Base-by-base conservation (phyloP, 257 asterid genomes). In the Euphrasia confusa region DNA sequence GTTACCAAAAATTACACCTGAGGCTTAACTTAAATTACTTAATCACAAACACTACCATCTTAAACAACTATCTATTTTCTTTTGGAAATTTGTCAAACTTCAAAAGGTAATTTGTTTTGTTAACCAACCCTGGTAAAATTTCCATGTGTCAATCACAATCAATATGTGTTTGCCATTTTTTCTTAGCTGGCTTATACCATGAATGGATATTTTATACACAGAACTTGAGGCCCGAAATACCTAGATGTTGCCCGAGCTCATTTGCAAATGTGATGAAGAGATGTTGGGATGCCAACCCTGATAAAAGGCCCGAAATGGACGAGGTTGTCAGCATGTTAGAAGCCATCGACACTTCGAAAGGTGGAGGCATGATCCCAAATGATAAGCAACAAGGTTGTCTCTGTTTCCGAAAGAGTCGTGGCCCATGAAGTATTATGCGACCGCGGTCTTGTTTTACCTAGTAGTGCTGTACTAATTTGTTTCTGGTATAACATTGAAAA, bases 141-240 rank as follows among this genome's bases (percentile, higher is more conserved):
- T 30, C 33, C 33, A 30, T 5, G 4, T 5, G 39, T 7, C 39
- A 10, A 44, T 10, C n/a, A 44, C 39, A 10, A 44, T 10, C n/a
- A 44, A 10, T 44, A 14, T 44, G 13, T 33, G 9, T 33, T 33
- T 33, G 39, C 0, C 39, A 0, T 5, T 49, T 48, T 48, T 9
- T 6, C 26, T 17, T 4, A 13, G 7, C 3, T 49, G 10, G 21
- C 12, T 49, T n/a, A 17, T 49, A 26, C 9, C 27, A 49, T 49
- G 2, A 12, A 44, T 4, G 2, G 8, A 4, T 17, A 50, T 33
- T 45, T 12, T 45, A 27, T 67, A 14, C 7, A 47, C 82, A 88
- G 96, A 88, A 88, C 37, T 75, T 88, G 79, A 75, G 96, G 90
- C 96, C 96, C 15, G 96, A 88, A 27, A 83, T 88, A 58, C 95